Conservation (phyloP, 1,284 basidiomycete genomes). For the Cryptococcus sp. region DNA sequence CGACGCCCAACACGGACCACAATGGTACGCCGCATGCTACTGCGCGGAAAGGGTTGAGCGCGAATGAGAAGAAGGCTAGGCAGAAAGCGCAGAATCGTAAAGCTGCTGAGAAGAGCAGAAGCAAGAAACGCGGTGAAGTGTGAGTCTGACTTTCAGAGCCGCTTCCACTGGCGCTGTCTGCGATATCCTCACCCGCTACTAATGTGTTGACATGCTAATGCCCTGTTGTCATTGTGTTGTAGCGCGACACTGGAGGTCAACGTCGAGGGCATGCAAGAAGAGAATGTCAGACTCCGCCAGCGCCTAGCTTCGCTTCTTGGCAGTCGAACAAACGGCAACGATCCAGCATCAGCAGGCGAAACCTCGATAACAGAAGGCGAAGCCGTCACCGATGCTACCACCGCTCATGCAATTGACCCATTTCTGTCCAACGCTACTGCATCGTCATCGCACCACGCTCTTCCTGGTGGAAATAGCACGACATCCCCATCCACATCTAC, state of each 20-base stretch:
- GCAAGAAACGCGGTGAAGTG: constrained; percentile 48
- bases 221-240: neutral
- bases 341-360: neutral
- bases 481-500: neutral
- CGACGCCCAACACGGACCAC: too few species aligned
- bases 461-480: neutral
- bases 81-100: constrained; percentile 48
- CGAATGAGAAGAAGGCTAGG: constrained; percentile 43
- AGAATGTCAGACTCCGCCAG: constrained; percentile 43
- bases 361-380: too few species aligned
- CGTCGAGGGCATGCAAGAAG: constrained; percentile 43
- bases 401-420: too few species aligned
- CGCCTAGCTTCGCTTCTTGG: constrained; percentile 35
- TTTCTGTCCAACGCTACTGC: neutral
- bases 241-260: constrained; percentile 44
- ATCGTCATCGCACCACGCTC: neutral
- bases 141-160: constrained; percentile 23
- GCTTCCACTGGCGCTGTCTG: neutral
- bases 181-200: neutral
- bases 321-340: constrained; percentile 6
- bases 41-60: constrained; percentile 14
- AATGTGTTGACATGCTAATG: constrained; percentile 5
- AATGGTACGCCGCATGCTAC: neutral
- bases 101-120: constrained; percentile 47
- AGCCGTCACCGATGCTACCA: too few species aligned